Evolutionary conservation across 1,284 basidiomycete genomes (phyloP), one percentile per base, ranked within the genome.

Genomic region (Chondrostereum purpureum): DNA sequence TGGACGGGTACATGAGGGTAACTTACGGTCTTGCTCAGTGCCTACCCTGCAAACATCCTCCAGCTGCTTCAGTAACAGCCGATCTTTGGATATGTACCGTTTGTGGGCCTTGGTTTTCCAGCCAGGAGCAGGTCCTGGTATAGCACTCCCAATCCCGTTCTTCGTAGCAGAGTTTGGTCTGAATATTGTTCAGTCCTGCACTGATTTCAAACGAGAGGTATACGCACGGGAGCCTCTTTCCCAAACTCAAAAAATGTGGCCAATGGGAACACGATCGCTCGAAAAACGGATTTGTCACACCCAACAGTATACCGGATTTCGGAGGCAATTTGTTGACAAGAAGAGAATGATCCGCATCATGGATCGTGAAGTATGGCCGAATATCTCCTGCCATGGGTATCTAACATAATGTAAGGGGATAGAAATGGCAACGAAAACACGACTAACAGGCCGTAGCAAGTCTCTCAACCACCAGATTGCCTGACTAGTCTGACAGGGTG

Each of bases 261-360:
- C 94, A 98, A 64, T 96, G 91, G 4, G 77, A 73, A 53, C 92
- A 95, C 1, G 84, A 82, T 50, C 85, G 86, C 50, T 89, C 83
- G 53, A 98, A 92, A 58, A 95, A 88, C 0, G 95, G 95, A 57
- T 98, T 99, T 5, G 95, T 98, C 1, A 94, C 91, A 6, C 95
- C 93, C 1, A 98, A 67, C 1, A 98, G 61, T 0, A 92, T 67
- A 0, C 94, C 95, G 0, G 87, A 69, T 55, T 86, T 85, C 0
- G 95, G 94, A 50, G 90, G 82, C 38, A 88, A 80, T 50, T 84
- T 81, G 58, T 90, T 91, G 22, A 95, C 83, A 3, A 97, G 62
- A 0, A 75, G 58, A 0, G 75, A 59, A 54, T 92, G 86, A 54
- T 97, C 93, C 33, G 77, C 78, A 56, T 98, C 95, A 60, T 97